phyloP scores from a whole-genome alignment of 768 basidiomycete species.

The Cystoderma amianthinum region DNA sequence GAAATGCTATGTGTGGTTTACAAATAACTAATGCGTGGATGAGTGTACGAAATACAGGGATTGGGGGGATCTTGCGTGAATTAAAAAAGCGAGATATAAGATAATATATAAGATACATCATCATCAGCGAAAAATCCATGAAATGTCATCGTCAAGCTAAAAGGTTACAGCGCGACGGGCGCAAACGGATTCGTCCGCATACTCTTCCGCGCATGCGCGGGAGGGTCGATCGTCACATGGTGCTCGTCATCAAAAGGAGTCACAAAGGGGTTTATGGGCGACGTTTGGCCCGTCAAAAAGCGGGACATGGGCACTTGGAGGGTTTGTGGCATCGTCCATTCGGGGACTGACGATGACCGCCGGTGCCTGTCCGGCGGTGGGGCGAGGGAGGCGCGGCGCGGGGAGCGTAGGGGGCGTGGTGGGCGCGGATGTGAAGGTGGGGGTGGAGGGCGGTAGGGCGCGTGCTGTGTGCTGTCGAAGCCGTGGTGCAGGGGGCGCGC shows the following conservation, averaged over 20 bases:
- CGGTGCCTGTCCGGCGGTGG: constrained; percentile 15
- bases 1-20: too few relatives aligned
- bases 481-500: constrained; percentile 22
- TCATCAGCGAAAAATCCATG: too few relatives aligned
- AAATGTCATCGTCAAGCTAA: too few relatives aligned
- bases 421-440: constrained; percentile 11
- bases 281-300: constrained; percentile 35
- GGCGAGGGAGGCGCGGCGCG: constrained; percentile 6
- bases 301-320: constrained; percentile 32
- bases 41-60: too few relatives aligned
- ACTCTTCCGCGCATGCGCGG: too few relatives aligned
- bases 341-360: constrained; percentile 13
- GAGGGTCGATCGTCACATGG: too few relatives aligned
- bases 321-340: constrained; percentile 7
- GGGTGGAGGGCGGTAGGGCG: constrained; percentile 11
- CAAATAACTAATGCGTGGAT: too few relatives aligned
- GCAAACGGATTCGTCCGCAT: too few relatives aligned
- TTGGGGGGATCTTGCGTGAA: too few relatives aligned
- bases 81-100: too few relatives aligned
- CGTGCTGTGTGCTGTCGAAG: constrained; percentile 13
- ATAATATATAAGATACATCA: too few relatives aligned
- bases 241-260: constrained; percentile 80
- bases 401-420: constrained; percentile 9
- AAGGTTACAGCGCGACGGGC: too few relatives aligned
- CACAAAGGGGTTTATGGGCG: constrained; percentile 50